Evolutionary conservation across 1,284 basidiomycete species (phyloP).

Genomic region (Leccinum insigne): DNA sequence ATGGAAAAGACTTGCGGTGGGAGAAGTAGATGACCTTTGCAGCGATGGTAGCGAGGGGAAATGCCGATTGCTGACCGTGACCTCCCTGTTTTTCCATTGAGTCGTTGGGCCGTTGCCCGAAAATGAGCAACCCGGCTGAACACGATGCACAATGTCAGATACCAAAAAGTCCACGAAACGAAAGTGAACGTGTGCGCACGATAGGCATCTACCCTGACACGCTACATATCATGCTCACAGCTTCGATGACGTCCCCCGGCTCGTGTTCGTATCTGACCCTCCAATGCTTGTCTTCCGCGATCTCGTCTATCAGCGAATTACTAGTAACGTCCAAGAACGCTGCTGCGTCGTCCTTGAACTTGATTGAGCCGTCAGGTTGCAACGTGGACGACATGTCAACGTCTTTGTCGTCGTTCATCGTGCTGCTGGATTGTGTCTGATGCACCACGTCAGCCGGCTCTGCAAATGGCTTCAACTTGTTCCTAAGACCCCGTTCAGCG

Average conservation of each 20-base stretch:
- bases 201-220: conserved; percentile 85
- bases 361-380: conserved; percentile 19
- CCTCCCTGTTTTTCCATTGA: too few species aligned
- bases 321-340: conserved; percentile 18
- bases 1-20: too few species aligned
- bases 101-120: conserved; percentile 50
- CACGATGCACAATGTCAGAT: background rate
- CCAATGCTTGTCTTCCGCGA: conserved; percentile 76
- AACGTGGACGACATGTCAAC: conserved; percentile 16
- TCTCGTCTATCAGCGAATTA: conserved; percentile 62
- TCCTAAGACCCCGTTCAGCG: conserved; percentile 41
- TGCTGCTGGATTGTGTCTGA: conserved; percentile 1
- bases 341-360: conserved; percentile 17
- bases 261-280: conserved; percentile 85
- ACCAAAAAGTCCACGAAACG: conserved; percentile 1
- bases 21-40: too few species aligned
- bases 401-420: conserved; percentile 13
- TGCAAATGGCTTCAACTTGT: conserved; percentile 67
- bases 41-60: too few species aligned
- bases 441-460: conserved; percentile 30
- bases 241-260: conserved; percentile 89
- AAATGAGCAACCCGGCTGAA: conserved; percentile 84
- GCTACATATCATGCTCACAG: conserved; percentile 80
- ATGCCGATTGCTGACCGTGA: too few species aligned
- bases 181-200: conserved; percentile 50